Conservation (phyloP, 305 asterid species). For the Euphrasia arctica region DNA sequence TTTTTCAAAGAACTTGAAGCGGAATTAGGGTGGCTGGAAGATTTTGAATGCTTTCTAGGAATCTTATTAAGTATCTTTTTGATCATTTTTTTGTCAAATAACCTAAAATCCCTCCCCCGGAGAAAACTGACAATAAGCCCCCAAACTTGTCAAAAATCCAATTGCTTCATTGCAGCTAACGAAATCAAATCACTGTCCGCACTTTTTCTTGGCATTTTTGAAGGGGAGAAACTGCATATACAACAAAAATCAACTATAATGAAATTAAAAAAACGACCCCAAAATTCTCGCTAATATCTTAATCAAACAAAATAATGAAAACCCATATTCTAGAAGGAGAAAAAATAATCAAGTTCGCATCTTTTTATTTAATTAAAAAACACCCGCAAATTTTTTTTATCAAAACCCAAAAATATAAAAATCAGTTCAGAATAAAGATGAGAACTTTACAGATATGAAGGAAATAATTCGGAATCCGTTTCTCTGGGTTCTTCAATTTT, state of each 20-base stretch:
- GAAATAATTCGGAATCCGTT: slow-evolving; percentile 5
- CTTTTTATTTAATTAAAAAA: slow-evolving; percentile 32
- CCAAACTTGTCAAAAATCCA: too few relatives aligned
- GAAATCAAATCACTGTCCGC: too few relatives aligned
- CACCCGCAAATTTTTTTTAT: not conserved
- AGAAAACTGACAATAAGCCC: not conserved
- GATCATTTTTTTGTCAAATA: slow-evolving; percentile 42
- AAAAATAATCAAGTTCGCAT: slow-evolving; percentile 20
- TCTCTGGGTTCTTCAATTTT: not conserved
- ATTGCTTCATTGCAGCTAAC: too few relatives aligned
- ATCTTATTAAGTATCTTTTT: slow-evolving; percentile 58
- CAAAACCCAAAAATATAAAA: slow-evolving; percentile 15
- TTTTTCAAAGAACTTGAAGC: not conserved
- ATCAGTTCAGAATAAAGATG: slow-evolving; percentile 14
- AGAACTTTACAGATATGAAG: slow-evolving; percentile 13
- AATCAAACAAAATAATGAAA: slow-evolving; percentile 26
- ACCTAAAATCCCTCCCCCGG: slow-evolving; percentile 11
- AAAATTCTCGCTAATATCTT: slow-evolving; percentile 24
- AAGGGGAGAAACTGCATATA: not conserved
- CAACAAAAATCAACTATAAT: slow-evolving; percentile 19
- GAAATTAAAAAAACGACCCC: slow-evolving; percentile 14
- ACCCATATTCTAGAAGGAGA: slow-evolving; percentile 18
- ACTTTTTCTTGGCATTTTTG: not conserved
- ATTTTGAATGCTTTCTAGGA: slow-evolving; percentile 54
- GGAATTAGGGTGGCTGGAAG: slow-evolving; percentile 29